Conservation (phyloP, 208 protist species). For the Acanthamoeba castellanii region DNA sequence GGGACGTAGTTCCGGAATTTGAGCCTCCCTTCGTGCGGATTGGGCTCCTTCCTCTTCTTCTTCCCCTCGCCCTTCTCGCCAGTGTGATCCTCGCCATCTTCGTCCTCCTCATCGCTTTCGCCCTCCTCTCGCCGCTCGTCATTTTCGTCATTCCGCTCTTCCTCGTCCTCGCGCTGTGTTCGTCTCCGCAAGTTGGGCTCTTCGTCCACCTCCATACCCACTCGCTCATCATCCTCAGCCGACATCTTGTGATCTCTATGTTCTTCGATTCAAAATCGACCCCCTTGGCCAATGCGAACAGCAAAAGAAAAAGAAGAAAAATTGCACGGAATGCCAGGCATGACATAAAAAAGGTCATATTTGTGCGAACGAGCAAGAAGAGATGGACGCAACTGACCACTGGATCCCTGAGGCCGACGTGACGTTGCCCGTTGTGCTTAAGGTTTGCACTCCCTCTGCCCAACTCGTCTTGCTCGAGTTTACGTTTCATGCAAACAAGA, state of each 20-base stretch:
- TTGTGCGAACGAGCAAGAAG: background rate
- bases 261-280: too few species aligned
- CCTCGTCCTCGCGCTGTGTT: background rate
- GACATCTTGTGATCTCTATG: background rate
- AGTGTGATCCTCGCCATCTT: background rate
- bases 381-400: background rate
- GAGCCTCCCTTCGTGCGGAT: conserved; percentile 25
- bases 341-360: background rate
- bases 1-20: conserved; percentile 64
- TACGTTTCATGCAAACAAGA: too few species aligned
- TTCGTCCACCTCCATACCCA: conserved; percentile 20
- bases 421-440: background rate
- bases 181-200: conserved; percentile 9
- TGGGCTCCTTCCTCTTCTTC: conserved; percentile 39
- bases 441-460: background rate
- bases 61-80: conserved; percentile 45
- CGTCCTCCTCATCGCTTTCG: background rate
- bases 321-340: background rate
- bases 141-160: background rate
- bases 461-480: background rate
- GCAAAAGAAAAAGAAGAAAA: background rate
- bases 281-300: too few species aligned
- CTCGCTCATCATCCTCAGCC: background rate
- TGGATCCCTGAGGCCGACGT: background rate
- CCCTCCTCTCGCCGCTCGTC: background rate